Percentiles rank a stretch among this genome's conserved stretches.
Evolutionary conservation across 164 flowering plant genomes (phyloP).

Genomic region (Annona cherimola): DNA sequence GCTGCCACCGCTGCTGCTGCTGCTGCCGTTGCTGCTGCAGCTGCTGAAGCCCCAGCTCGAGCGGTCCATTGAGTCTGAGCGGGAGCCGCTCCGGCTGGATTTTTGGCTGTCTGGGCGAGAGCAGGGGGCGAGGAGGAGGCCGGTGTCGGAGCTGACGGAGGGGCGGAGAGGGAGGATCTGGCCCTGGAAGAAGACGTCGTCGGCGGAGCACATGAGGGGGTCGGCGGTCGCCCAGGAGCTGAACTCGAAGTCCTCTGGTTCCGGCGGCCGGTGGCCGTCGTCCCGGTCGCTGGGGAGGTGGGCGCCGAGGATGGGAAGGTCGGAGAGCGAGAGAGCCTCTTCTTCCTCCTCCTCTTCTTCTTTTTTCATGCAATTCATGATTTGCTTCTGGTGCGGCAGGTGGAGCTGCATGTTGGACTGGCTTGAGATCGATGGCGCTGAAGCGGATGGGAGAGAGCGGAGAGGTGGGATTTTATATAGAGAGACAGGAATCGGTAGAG

Average conservation of each 20-base stretch:
- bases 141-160: constrained; percentile 45
- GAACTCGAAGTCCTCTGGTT: constrained; percentile 46
- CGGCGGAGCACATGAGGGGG: constrained; percentile 57
- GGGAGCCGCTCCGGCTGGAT: constrained; percentile 19
- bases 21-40: constrained; percentile 25
- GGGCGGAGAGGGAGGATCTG: constrained; percentile 67
- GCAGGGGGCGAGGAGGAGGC: constrained; percentile 4
- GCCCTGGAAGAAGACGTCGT: constrained; percentile 69
- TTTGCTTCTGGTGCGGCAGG: background rate
- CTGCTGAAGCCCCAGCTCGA: constrained; percentile 16
- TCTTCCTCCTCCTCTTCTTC: constrained; percentile 2
- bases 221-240: constrained; percentile 18
- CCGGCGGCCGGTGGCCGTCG: background rate
- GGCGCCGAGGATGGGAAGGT: constrained; percentile 34
- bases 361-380: background rate
- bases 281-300: constrained; percentile 5
- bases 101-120: constrained; percentile 4
- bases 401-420: too few species aligned
- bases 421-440: too few species aligned
- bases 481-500: background rate
- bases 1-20: constrained; percentile 57
- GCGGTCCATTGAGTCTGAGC: constrained; percentile 58
- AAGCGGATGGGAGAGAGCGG: background rate
- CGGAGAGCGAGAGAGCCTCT: constrained; percentile 50
- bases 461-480: background rate